Conservation (phyloP, 805 yeast species). For the Cyberlindnera petersonii region DNA sequence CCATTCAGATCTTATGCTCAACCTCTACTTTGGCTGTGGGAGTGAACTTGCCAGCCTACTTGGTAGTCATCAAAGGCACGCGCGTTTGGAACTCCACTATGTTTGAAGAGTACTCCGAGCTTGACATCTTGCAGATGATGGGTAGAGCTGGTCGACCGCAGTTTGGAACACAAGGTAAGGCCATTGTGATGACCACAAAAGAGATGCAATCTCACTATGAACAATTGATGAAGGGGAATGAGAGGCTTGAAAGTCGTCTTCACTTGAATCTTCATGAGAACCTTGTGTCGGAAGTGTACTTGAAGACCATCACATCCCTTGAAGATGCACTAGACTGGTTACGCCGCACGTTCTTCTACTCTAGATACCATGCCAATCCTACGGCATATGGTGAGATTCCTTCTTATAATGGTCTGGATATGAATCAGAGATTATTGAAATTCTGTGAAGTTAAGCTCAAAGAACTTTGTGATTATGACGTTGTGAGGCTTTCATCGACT, state of each 20-base stretch:
- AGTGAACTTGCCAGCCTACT: slow-evolving; percentile 56
- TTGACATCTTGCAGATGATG: slow-evolving; percentile 59
- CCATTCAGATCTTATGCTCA: slow-evolving; percentile 44
- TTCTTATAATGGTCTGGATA: slow-evolving; percentile 18
- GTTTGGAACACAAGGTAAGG: slow-evolving; percentile 45
- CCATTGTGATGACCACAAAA: slow-evolving; percentile 44
- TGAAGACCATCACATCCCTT: slow-evolving; percentile 36
- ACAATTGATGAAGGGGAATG: slow-evolving; percentile 38
- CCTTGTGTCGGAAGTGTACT: slow-evolving; percentile 41
- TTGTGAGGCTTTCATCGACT: slow-evolving; percentile 25
- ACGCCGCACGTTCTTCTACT: slow-evolving; percentile 45
- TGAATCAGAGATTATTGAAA: slow-evolving; percentile 31
- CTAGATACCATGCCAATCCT: slow-evolving; percentile 39
- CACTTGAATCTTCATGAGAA: slow-evolving; percentile 38
- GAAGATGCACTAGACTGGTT: slow-evolving; percentile 45
- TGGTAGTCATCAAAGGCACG: slow-evolving; percentile 60
- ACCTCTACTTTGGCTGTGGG: slow-evolving; percentile 62
- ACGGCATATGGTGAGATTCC: slow-evolving; percentile 34
- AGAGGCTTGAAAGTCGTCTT: slow-evolving; percentile 44
- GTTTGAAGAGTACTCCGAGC: slow-evolving; percentile 48
- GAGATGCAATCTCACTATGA: slow-evolving; percentile 36
- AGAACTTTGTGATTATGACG: slow-evolving; percentile 30
- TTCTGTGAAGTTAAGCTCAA: slow-evolving; percentile 34
- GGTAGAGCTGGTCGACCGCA: slow-evolving; percentile 66
- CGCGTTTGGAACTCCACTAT: slow-evolving; percentile 51